Evolutionary conservation across 2,329 filamentous ascomycete species (phyloP), one percentile per base, ranked within the genome.

Genomic region (Knufia fluminis): DNA sequence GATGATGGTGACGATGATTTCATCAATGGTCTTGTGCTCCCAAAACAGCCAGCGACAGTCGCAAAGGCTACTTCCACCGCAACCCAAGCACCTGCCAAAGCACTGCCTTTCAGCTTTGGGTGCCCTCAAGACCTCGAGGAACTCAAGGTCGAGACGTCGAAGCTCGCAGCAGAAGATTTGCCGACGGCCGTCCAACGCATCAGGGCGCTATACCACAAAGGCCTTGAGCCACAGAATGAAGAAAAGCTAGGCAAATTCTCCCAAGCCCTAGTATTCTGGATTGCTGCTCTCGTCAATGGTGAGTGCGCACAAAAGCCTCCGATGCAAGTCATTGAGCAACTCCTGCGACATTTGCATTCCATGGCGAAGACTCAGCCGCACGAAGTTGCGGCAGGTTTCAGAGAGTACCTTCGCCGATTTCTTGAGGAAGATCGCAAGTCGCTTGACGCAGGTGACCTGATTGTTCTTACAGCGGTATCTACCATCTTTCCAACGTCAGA

Each of bases 401-500:
- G 90, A 20, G 67, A 75, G n/a, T 82, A 86, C 55, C 74, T 98
- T 19, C 71, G 74, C 52, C 63, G 67, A 20, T 69, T 83, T 28
- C 70, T 77, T 35, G 65, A 74, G 10, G 67, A 74, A 1, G 73
- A 71, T 23, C 66, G 71, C 0, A 60, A 79, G 74, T 59, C 77
- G 65, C 61, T 76, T 64, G 58, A 65, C 10, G 64, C 75, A n/a
- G 86, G 87, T 16, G 90, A 98, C 60, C 69, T 98, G 17, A 69
- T 89, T 19, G 70, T 94, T n/a, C 71, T 98, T 31, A 90, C 87
- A 0, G 89, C 87, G 0, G 79, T 96, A 52, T 81, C 83, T 35
- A 82, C 81, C 1, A 85, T 94, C 47, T 98, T 94, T 61, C 90
- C 92, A 3, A 95, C 92, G 0, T 96, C 90, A 0, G 92, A 98